Conservation (phyloP, 2,329 filamentous ascomycete species). For the Magnaporthiopsis poae region DNA sequence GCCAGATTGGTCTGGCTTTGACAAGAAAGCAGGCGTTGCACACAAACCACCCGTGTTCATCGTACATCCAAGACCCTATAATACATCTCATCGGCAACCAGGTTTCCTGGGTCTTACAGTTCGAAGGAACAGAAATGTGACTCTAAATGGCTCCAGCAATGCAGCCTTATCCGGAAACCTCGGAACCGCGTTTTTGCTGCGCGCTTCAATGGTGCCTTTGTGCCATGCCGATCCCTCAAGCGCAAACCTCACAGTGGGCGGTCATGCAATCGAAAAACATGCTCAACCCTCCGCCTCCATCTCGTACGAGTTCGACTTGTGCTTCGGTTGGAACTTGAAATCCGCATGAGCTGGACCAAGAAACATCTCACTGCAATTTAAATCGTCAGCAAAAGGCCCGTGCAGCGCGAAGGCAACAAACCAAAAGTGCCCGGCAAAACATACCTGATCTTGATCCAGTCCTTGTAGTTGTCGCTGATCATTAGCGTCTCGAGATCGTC, state of each 20-base stretch:
- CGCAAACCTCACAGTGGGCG: no score
- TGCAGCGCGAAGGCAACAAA: slow-evolving; percentile 6
- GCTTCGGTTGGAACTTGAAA: slow-evolving; percentile 93
- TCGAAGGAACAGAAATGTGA: no score
- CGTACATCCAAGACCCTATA: not conserved
- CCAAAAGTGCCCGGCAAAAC: slow-evolving; percentile 24
- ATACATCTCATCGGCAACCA: not conserved
- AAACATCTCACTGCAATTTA: slow-evolving; percentile 75
- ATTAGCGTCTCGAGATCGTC: slow-evolving; percentile 91
- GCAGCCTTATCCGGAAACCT: no score
- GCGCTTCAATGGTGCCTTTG: no score
- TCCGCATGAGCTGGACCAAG: slow-evolving; percentile 79
- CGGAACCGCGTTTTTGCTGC: no score
- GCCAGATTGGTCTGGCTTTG: not conserved
- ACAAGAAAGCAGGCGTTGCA: not conserved
- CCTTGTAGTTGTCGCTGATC: slow-evolving; percentile 81
- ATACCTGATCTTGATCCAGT: slow-evolving; percentile 98
- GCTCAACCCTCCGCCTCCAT: slow-evolving; percentile 38
- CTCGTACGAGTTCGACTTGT: slow-evolving; percentile 88
- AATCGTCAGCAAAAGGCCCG: slow-evolving; percentile 5
- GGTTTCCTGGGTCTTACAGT: not conserved
- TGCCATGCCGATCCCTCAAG: no score
- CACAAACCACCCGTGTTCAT: not conserved
- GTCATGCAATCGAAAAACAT: no score
- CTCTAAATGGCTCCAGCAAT: no score